These are phyloP conservation scores for Euphorbia neoarborescens DNA, from an alignment of 441 rosid species.

Conservation along the genomic window DNA sequence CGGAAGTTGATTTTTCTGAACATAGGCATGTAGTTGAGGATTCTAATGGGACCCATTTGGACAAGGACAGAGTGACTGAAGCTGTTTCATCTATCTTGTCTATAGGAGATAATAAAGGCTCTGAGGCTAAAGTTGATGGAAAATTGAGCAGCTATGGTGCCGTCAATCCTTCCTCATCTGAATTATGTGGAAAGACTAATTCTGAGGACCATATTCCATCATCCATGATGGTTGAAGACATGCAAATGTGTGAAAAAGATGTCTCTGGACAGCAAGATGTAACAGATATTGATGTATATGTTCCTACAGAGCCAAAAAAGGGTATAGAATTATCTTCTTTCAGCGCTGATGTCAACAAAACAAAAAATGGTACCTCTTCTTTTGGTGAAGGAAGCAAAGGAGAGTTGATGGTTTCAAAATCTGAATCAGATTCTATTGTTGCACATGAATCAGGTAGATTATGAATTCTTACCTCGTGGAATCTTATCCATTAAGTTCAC, in stretches of 20 bases:
- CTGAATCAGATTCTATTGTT: conserved; percentile 29
- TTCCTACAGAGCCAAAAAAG: conserved; percentile 23
- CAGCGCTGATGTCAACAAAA: conserved; percentile 20
- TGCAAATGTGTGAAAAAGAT: conserved; percentile 20
- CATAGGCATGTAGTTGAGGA: conserved; percentile 30
- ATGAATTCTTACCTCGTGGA: conserved; percentile 14
- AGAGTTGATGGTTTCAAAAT: conserved; percentile 29
- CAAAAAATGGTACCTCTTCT: conserved; percentile 22
- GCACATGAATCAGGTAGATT: conserved; percentile 37
- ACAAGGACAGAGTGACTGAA: conserved; percentile 21
- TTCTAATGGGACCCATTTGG: conserved; percentile 23
- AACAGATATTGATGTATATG: conserved; percentile 8
- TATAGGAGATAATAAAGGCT: conserved; percentile 24
- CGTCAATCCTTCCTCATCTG: conserved; percentile 25
- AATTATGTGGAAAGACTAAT: conserved; percentile 25
- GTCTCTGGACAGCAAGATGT: conserved; percentile 19
- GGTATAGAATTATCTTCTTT: conserved; percentile 28
- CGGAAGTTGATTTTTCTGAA: conserved; percentile 19
- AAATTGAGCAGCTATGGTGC: conserved; percentile 18
- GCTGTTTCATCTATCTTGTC: conserved; percentile 26
- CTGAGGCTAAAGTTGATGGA: conserved; percentile 26
- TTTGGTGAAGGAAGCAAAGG: conserved; percentile 23
- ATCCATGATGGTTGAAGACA: conserved; percentile 19
- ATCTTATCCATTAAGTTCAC: conserved; percentile 10
- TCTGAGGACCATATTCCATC: conserved; percentile 19